Base-by-base conservation (phyloP, 2,329 filamentous ascomycete genomes). In the Bretziella fagacearum region DNA sequence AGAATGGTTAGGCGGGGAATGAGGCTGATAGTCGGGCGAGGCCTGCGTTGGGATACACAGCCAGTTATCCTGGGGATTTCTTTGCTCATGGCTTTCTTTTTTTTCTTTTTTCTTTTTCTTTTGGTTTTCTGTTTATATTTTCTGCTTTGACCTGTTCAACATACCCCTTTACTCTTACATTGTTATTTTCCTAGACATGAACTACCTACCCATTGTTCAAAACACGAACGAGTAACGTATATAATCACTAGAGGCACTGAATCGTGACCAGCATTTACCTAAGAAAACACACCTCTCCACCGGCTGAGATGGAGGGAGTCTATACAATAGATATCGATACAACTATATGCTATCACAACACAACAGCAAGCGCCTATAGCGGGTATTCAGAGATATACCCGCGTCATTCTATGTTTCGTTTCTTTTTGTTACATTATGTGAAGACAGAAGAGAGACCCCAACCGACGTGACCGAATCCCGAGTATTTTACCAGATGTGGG, bases 61-160 rank as follows among this genome's bases (percentile, higher is more conserved):
- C 27, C 3, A n/a, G n/a, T n/a, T 30, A 10, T 30, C 10, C n/a
- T 8, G 27, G 27, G 5, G n/a, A 30, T 10, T 10, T 30, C n/a
- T 30, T 10, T n/a, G 35, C n/a, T 43, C 27, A 13, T 41, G 10
- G 25, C 15, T n/a, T 15, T 5, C 27, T 25, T 46, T 27, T 18
- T n/a, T 40, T 22, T 30, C 17, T 35, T 46, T 32, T 44, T 43
- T 30, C 22, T 32, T 44, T 43, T 30, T 18, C 11, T 30, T 26
- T 44, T 44, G 15, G 20, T 20, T 39, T 37, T 37, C 17, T 39
- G 23, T 30, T 30, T 30, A 30, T 30, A 30, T 30, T n/a, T 10
- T 30, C 27, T 30, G 4, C 27, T 30, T 30, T 30, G 27, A 11
- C 10, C 27, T 30, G 27, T 30, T 30, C n/a, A 30, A 30, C 27